Conservation (phyloP, 176 grass and related monocot species). For the Avena insularis region DNA sequence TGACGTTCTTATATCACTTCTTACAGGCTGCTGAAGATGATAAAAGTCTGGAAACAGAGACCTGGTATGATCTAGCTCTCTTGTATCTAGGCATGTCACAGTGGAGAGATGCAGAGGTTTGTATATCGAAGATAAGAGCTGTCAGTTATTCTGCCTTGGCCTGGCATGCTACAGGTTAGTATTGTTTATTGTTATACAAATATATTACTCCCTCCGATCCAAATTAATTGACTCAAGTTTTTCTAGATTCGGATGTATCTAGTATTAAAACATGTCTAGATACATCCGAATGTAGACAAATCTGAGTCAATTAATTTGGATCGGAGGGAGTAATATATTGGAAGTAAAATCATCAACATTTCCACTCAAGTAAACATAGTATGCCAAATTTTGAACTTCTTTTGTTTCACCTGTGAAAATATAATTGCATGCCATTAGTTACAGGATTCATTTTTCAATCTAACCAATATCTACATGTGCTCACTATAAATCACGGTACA, state of each 20-base stretch:
- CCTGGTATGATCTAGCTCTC: conserved; percentile 92
- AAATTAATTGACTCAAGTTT: no score
- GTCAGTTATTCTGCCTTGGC: conserved; percentile 63
- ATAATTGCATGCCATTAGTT: not conserved
- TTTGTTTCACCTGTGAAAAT: conserved; percentile 21
- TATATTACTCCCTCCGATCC: not conserved
- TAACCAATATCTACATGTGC: not conserved
- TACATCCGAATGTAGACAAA: no score
- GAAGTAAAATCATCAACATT: not conserved
- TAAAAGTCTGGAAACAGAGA: conserved; percentile 79
- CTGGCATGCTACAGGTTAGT: conserved; percentile 88
- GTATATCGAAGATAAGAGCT: conserved; percentile 68
- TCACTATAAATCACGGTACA: not conserved
- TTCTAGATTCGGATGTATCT: no score
- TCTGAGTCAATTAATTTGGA: no score
- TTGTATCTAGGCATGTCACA: conserved; percentile 87
- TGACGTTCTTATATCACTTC: conserved; percentile 41
- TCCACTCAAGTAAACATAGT: not conserved
- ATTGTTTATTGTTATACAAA: conserved; percentile 15
- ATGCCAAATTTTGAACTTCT: not conserved
- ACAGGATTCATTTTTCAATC: conserved; percentile 1
- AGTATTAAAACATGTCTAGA: no score
- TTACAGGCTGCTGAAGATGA: conserved; percentile 68
- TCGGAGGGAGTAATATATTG: not conserved
- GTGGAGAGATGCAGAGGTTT: conserved; percentile 85